Base-by-base conservation (phyloP, 768 basidiomycete species). In the Tricholoma furcatifolium region DNA sequence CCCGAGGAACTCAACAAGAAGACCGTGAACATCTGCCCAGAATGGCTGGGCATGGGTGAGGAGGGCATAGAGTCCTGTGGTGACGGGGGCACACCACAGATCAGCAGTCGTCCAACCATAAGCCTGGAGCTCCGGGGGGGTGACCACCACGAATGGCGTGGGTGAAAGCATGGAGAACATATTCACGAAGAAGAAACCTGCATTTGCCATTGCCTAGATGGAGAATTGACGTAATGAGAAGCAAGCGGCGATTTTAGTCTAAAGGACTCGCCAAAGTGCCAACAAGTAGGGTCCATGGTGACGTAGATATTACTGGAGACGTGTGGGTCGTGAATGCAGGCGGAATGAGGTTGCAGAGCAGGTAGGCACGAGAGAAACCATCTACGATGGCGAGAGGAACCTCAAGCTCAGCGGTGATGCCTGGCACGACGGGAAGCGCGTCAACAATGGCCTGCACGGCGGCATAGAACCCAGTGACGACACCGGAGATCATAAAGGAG, bases 51-150 rank as follows among this genome's bases (percentile, higher is more conserved):
- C 85, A 57, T 93, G 91, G 8, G 92, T 93, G 47, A 94, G 77
- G 52, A 85, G 79, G 48, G 93, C 85, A 64, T 91, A 94, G 9
- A 94, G 64, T 1, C 76, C 88, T 10, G 91, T 92, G 60, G 85
- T 71, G 59, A 85, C 70, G 6, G 91, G 85, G 8, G 93, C 91
- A 67, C 82, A 82, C 93, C 93, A 96, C 27, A 93, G 67, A 64
- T 96, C 94, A 0, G 83, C 79, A 20, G 84, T 82, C 39, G 84
- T 87, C 93, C 93, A 96, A 11, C 94, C 94, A 52, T 87, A 87
- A 0, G 90, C 79, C 48, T 76, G 76, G 7, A 97, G 77, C 65
- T 95, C 93, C 0, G 85, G 76, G 1, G 94, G 93, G 0, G 91
- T 93, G 31, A 83, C 74, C 18, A 94, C 67, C 5, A 79, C 62